Evolutionary conservation across 768 basidiomycete species (phyloP), one percentile per base, ranked within the genome.

Genomic region (Lactarius evosmus): DNA sequence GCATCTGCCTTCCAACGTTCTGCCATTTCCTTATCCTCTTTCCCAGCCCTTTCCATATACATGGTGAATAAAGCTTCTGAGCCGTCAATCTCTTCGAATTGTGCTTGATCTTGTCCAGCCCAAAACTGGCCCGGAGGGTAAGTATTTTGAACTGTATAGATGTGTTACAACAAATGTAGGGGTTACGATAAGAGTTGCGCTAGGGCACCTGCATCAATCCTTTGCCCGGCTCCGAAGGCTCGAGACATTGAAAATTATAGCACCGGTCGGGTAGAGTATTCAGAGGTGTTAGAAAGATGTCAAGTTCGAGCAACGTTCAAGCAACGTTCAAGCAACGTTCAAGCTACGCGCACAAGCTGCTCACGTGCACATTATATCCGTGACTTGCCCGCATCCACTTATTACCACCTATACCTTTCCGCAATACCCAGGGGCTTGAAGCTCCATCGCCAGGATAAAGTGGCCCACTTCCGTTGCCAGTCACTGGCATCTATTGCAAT

Each of bases 61-160:
- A 49, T 49, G 25, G 46, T 14, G 46, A 25, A 49, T 49, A 49
- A 25, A 25, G 22, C 22, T 49, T 49, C 46, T 14, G 46, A 49
- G 22, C 46, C 46, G 25, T 49, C 46, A 25, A 25, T 30, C 16
- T 29, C 49, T 32, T 27, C 29, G 11, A 69, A 72, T 69, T 29
- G 65, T 70, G 49, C 38, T 49, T 25, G 22, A 49, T 25, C 46
- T 14, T 49, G 46, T 49, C 46, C 46, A 14, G 12, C 46, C 46
- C 46, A 49, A 49, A 12, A 49, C 22, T 22, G 2, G 25, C 22
- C 5, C 12, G 46, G 46, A 25, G 46, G 22, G 25, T 49, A 25
- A 25, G 11, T 46, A 49, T 25, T 22, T 49, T 49, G 46, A 14
- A 25, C 46, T 49, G 46, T 25, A 22, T 22, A 49, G 4, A 25